A percentile compares a stretch with the other conserved stretches of the same genome.
phyloP scores from a whole-genome alignment of 345 rosid genomes.

The Camelina hispida region DNA sequence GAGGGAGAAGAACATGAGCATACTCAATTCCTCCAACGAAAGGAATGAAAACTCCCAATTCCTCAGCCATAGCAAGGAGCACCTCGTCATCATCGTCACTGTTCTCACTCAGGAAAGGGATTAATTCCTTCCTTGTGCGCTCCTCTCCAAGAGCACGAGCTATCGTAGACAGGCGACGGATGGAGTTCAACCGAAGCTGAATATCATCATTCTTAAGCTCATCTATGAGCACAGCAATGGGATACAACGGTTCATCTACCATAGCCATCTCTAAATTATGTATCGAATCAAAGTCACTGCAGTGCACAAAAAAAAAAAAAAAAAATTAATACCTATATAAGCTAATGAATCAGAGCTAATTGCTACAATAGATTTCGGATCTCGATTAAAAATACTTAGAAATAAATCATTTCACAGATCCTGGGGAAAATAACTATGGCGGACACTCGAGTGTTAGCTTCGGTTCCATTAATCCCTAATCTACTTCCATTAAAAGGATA shows the following conservation, averaged over 20 bases:
- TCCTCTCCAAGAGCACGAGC: slow-evolving; percentile 99
- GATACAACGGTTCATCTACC: slow-evolving; percentile 88
- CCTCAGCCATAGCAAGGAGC: slow-evolving; percentile 95
- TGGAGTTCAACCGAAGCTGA: slow-evolving; percentile 89
- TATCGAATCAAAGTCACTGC: slow-evolving; percentile 35
- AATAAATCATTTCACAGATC: slow-evolving; percentile 37
- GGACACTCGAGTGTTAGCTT: slow-evolving; percentile 32
- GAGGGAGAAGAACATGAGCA: slow-evolving; percentile 76
- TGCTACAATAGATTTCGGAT: slow-evolving; percentile 24
- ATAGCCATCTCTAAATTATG: slow-evolving; percentile 56
- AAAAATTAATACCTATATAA: background rate
- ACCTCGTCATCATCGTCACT: slow-evolving; percentile 98
- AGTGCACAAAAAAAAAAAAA: background rate
- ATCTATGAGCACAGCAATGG: slow-evolving; percentile 86
- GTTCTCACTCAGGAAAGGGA: slow-evolving; percentile 90
- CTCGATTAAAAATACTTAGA: slow-evolving; percentile 10
- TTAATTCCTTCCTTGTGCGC: slow-evolving; percentile 84
- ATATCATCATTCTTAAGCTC: slow-evolving; percentile 96
- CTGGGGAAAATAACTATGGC: slow-evolving; percentile 27
- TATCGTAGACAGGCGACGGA: slow-evolving; percentile 85
- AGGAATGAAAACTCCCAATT: slow-evolving; percentile 86
- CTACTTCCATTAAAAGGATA: background rate
- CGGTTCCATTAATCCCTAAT: background rate
- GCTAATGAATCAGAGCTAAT: slow-evolving; percentile 5
- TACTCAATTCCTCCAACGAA: slow-evolving; percentile 92